Percentiles rank a stretch among this genome's conserved stretches.
Evolutionary conservation across 2,329 filamentous ascomycete genomes (phyloP).

Genomic region (Colletotrichum lini): DNA sequence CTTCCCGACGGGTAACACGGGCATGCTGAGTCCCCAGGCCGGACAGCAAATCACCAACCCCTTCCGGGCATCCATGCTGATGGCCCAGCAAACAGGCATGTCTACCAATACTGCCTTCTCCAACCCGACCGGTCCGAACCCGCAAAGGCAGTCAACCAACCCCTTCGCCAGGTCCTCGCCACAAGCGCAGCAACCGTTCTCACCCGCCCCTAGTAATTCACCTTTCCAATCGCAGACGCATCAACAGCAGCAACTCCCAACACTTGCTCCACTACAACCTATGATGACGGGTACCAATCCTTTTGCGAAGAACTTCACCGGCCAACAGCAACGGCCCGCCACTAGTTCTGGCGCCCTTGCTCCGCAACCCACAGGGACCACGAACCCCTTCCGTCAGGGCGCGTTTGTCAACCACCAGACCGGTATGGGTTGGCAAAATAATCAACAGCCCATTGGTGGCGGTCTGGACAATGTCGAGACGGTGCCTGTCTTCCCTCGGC

Average conservation of each 20-base stretch:
- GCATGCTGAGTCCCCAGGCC: constrained; percentile 58
- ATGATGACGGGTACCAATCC: constrained; percentile 72
- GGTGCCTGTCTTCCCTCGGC: constrained; percentile 87
- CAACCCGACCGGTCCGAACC: constrained; percentile 54
- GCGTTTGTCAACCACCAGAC: constrained; percentile 91
- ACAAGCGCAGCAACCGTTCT: constrained; percentile 53
- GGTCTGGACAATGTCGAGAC: constrained; percentile 85
- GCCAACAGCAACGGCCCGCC: constrained; percentile 60
- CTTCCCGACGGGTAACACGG: constrained; percentile 64
- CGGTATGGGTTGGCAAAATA: constrained; percentile 89
- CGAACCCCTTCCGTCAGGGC: constrained; percentile 95
- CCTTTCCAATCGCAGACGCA: constrained; percentile 62
- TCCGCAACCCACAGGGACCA: constrained; percentile 87
- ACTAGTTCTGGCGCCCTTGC: constrained; percentile 67
- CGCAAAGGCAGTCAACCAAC: constrained; percentile 80
- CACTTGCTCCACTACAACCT: constrained; percentile 61
- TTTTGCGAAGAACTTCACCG: constrained; percentile 65
- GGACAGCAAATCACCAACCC: constrained; percentile 84
- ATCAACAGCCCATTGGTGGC: constrained; percentile 84
- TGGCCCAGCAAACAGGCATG: constrained; percentile 68
- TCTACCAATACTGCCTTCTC: constrained; percentile 57
- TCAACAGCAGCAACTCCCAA: constrained; percentile 50
- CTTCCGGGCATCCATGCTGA: constrained; percentile 92
- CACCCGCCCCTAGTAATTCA: constrained; percentile 51
- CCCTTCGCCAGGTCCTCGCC: constrained; percentile 80